Evolutionary conservation across 2,329 filamentous ascomycete species (phyloP).

Genomic region (Arthrobotrys entomopaga): DNA sequence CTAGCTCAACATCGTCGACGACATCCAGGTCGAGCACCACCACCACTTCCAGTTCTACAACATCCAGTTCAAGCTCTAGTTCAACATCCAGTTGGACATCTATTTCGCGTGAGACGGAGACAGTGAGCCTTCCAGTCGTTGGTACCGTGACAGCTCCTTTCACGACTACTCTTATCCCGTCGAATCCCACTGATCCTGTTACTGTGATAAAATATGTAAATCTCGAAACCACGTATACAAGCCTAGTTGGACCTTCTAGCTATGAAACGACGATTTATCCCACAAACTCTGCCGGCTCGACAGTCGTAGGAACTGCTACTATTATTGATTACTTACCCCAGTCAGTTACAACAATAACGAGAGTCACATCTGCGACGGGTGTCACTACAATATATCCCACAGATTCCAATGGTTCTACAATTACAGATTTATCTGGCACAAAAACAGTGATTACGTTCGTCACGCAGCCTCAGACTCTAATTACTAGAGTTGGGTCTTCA

Average conservation of each 20-base stretch:
- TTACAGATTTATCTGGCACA: not conserved
- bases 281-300: conserved; percentile 2
- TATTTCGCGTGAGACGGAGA: too few relatives aligned
- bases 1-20: too few relatives aligned
- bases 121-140: too few relatives aligned
- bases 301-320: not conserved
- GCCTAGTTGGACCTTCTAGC: not conserved
- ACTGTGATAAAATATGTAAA: not conserved
- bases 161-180: not conserved
- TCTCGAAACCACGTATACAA: not conserved
- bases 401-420: not conserved
- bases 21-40: too few relatives aligned
- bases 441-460: conserved; percentile 8
- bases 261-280: not conserved
- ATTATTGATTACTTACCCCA: not conserved
- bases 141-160: not conserved
- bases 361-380: not conserved
- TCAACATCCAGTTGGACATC: too few relatives aligned
- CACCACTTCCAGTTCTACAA: too few relatives aligned
- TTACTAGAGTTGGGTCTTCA: not conserved
- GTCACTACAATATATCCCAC: conserved; percentile 8
- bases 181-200: not conserved
- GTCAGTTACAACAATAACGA: conserved; percentile 1
- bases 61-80: too few relatives aligned
- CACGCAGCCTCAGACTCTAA: not conserved